Conservation (phyloP, 2,329 filamentous ascomycete genomes). For the Kalaharituber pfeilii region DNA sequence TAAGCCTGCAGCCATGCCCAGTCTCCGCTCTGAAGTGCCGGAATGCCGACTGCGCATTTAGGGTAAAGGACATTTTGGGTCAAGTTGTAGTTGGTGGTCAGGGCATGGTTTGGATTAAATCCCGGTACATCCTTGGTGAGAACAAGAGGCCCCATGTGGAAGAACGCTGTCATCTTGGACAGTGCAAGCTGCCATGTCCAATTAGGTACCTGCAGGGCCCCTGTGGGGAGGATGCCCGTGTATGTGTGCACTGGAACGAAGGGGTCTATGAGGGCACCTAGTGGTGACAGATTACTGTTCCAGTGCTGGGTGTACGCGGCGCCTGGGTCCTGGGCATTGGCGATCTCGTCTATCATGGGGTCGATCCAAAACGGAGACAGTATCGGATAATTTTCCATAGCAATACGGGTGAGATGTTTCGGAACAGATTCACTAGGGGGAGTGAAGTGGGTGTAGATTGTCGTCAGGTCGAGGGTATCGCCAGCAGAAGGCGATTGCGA, state of each 20-base stretch:
- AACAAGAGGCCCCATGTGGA: constrained; percentile 21
- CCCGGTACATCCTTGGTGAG: constrained; percentile 16
- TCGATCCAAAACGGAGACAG: constrained; percentile 19
- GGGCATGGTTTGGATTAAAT: neutral
- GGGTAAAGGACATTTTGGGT: neutral
- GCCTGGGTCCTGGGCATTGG: constrained; percentile 1
- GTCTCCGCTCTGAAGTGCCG: constrained; percentile 9
- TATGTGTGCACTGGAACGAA: constrained; percentile 22
- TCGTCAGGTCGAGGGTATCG: constrained; percentile 17
- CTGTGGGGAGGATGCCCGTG: constrained; percentile 20
- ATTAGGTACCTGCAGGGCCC: constrained; percentile 16
- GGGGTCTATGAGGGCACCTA: constrained; percentile 20
- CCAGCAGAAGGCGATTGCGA: neutral
- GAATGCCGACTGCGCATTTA: neutral
- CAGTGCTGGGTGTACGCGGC: no score
- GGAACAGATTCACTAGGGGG: neutral
- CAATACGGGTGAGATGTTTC: neutral
- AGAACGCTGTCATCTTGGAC: constrained; percentile 22
- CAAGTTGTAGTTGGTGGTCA: neutral
- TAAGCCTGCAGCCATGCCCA: constrained; percentile 23
- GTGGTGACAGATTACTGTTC: constrained; percentile 3
- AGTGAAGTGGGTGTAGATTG: constrained; percentile 20
- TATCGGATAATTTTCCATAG: constrained; percentile 14
- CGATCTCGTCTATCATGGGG: constrained; percentile 5
- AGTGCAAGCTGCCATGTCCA: constrained; percentile 22